A percentile compares a stretch with the other conserved stretches of the same genome.
These are phyloP conservation scores for Panaeolus cyanescens DNA, from an alignment of 768 basidiomycete species.

Conservation along the genomic window DNA sequence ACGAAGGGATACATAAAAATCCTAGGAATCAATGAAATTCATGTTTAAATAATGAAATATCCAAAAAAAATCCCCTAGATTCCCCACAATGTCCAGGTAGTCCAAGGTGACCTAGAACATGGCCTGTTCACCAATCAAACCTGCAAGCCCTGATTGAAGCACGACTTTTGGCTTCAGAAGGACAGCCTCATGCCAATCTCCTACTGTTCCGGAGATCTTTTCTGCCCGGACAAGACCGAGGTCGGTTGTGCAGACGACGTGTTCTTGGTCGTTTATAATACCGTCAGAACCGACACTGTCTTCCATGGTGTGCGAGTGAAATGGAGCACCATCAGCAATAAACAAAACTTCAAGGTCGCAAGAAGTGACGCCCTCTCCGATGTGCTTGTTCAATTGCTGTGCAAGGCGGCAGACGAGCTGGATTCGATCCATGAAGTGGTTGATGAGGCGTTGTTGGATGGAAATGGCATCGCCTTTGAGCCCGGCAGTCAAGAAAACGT, in stretches of 20 bases:
- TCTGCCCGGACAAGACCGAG: constrained; percentile 49
- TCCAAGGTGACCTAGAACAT: background rate
- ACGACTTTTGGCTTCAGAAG: constrained; percentile 60
- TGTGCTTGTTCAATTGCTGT: constrained; percentile 52
- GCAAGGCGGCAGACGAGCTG: constrained; percentile 44
- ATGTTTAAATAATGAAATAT: background rate
- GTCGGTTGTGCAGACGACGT: constrained; percentile 57
- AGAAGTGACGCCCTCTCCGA: constrained; percentile 60
- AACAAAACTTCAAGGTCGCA: constrained; percentile 57
- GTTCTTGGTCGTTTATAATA: constrained; percentile 20
- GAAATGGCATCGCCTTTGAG: constrained; percentile 26
- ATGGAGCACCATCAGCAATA: constrained; percentile 41
- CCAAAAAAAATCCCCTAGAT: background rate
- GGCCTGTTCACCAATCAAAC: constrained; percentile 20
- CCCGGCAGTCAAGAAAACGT: constrained; percentile 43
- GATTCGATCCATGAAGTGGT: constrained; percentile 46
- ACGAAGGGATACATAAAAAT: background rate
- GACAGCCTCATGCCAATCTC: constrained; percentile 50
- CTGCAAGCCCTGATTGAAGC: constrained; percentile 42
- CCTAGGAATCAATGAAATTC: too few species aligned
- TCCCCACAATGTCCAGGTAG: background rate
- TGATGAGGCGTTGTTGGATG: constrained; percentile 39
- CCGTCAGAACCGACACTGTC: constrained; percentile 32
- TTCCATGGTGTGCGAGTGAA: constrained; percentile 45
- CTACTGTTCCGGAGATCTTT: constrained; percentile 37